Evolutionary conservation across 2,329 filamentous ascomycete genomes (phyloP), one percentile per base, ranked within the genome.

Genomic region (Colletotrichum cuscutae): DNA sequence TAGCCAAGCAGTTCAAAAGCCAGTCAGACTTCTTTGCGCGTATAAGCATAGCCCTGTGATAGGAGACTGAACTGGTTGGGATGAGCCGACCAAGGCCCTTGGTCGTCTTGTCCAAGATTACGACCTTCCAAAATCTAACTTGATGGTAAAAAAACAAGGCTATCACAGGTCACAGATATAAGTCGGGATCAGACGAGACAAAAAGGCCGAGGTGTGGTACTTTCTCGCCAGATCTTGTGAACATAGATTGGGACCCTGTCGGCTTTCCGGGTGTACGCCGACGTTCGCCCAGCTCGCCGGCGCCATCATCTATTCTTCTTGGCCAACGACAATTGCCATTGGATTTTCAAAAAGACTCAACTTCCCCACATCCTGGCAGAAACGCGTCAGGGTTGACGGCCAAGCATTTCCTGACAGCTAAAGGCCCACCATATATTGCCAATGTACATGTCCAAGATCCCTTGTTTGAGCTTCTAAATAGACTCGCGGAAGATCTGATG

Each of bases 1-100:
- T 3, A 19, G 35, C 12, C 9, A 30, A 30, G 42, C 3, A 9
- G 5, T 32, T 32, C 6, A 4, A 11, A 12, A 32, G 22, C 15
- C 6, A 12, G 7, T 4, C 11, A 35, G 9, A 5, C 30, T 32
- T 32, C 30, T 32, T 32, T 32, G 2, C 30, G 30, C 30, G 30
- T 32, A 8, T 9, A 32, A 32, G 30, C 30, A 32, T 9, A 32
- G 30, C 30, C 30, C 30, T 11, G 30, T 1, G 30, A 32, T 3
- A 3, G 30, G 7, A 1, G 30, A 9, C 30, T 11, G 30, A 32
- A 32, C 3, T 32, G 30, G 8, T 3, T 32, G 8, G 30, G 7
- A 32, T 32, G n/a, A 46, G 32, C 28, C 46, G 30, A 60, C 70
- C 65, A 72, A 72, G 70, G 26, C 7, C 28, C 60, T 72, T 70